These are phyloP conservation scores for Lichtheimia ornata DNA, from an alignment of 371 early-diverging fungal species.

Conservation along the genomic window DNA sequence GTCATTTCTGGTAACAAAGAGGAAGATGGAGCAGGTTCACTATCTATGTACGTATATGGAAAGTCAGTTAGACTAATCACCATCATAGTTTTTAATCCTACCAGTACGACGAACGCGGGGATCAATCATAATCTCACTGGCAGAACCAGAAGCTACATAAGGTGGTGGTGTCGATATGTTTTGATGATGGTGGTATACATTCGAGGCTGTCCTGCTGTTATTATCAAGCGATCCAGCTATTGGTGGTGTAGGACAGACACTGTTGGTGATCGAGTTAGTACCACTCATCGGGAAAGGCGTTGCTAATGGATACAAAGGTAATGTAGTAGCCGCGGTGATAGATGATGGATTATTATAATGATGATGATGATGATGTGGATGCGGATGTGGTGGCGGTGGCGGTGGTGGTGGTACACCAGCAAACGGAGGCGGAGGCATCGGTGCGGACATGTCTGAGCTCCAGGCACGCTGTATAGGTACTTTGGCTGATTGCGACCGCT, in stretches of 20 bases:
- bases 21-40: slow-evolving; percentile 9
- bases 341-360: neutral
- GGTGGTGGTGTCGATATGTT: too few relatives aligned
- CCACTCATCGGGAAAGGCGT: too few relatives aligned
- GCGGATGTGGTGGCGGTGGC: slow-evolving; percentile 8
- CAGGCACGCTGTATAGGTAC: slow-evolving; percentile 44
- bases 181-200: too few relatives aligned
- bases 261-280: too few relatives aligned
- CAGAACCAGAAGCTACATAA: too few relatives aligned
- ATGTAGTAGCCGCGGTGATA: neutral
- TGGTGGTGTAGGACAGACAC: too few relatives aligned
- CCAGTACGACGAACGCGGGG: too few relatives aligned
- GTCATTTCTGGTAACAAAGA: slow-evolving; percentile 4
- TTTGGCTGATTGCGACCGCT: slow-evolving; percentile 14
- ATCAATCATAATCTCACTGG: too few relatives aligned
- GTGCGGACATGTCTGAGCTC: slow-evolving; percentile 39
- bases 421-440: slow-evolving; percentile 20
- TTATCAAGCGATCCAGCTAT: too few relatives aligned
- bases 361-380: neutral
- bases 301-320: neutral
- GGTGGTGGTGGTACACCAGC: slow-evolving; percentile 15
- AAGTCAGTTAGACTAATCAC: too few relatives aligned
- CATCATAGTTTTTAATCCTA: too few relatives aligned
- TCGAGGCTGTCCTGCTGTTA: too few relatives aligned
- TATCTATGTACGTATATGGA: neutral